Evolutionary conservation across 371 early-diverging fungal genomes (phyloP).

Genomic region (Mucor racemosus): DNA sequence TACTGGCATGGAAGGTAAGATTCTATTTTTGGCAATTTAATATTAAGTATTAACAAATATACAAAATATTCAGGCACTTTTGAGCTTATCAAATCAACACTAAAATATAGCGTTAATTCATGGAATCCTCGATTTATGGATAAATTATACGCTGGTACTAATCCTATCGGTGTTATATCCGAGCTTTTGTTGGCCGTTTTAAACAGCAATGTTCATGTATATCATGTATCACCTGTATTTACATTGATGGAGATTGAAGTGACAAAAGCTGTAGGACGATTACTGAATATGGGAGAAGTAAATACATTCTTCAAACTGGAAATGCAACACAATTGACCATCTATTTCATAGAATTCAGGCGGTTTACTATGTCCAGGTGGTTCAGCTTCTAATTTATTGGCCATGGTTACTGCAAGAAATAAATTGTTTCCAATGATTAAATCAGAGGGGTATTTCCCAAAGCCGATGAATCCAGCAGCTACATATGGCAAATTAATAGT

Average conservation of each 20-base stretch:
- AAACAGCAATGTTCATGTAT: conserved; percentile 86
- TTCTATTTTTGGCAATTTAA: background rate
- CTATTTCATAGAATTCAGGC: conserved; percentile 45
- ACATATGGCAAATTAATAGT: conserved; percentile 63
- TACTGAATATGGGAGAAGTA: conserved; percentile 65
- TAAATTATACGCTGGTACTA: conserved; percentile 84
- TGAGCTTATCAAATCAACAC: conserved; percentile 55
- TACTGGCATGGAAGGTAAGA: conserved; percentile 55
- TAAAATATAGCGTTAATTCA: conserved; percentile 65
- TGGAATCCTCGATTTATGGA: conserved; percentile 86
- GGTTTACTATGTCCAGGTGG: conserved; percentile 87
- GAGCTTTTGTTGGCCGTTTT: conserved; percentile 78
- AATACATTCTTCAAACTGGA: background rate
- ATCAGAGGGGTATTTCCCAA: conserved; percentile 55
- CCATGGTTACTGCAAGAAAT: conserved; percentile 82
- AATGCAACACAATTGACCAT: background rate
- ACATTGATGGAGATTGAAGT: conserved; percentile 77
- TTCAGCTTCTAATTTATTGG: conserved; percentile 79
- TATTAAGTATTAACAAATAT: background rate
- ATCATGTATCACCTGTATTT: conserved; percentile 77
- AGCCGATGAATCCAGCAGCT: conserved; percentile 39
- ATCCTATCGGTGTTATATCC: conserved; percentile 79
- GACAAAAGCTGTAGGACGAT: conserved; percentile 57
- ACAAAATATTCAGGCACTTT: conserved; percentile 46
- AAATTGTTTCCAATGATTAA: conserved; percentile 69